Evolutionary conservation across 306 rosid species (phyloP).

Genomic region (Glycine latifolia): DNA sequence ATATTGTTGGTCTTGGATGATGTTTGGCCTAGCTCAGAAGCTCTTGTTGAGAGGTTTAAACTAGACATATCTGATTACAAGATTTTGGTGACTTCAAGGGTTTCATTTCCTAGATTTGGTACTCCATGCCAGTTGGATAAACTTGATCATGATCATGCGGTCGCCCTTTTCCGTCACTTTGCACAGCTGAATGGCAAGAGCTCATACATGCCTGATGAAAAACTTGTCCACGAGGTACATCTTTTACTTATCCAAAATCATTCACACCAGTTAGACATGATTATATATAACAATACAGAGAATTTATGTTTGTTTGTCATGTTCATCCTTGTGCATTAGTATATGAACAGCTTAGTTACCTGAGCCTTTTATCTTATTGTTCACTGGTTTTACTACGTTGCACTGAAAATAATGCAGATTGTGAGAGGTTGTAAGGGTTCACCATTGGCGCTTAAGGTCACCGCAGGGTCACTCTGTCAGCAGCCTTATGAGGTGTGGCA

Average conservation of each 20-base stretch:
- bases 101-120: constrained; percentile 55
- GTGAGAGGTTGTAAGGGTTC: constrained; percentile 63
- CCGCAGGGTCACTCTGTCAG: constrained; percentile 59
- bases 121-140: constrained; percentile 41
- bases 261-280: constrained; percentile 10
- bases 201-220: constrained; percentile 44
- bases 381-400: constrained; percentile 13
- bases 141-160: constrained; percentile 54
- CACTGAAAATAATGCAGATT: constrained; percentile 56
- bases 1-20: constrained; percentile 71
- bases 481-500: constrained; percentile 58
- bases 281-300: neutral
- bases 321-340: constrained; percentile 5
- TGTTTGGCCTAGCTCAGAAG: constrained; percentile 66
- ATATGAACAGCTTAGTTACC: constrained; percentile 11
- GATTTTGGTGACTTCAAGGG: constrained; percentile 80
- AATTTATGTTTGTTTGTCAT: constrained; percentile 7
- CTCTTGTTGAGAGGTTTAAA: constrained; percentile 53
- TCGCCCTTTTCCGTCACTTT: constrained; percentile 58
- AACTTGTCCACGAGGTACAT: constrained; percentile 52
- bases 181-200: constrained; percentile 46
- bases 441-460: constrained; percentile 65
- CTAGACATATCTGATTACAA: constrained; percentile 53
- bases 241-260: constrained; percentile 33
- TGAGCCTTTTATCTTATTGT: neutral